Evolutionary conservation across 345 rosid genomes (phyloP).

Genomic region (Leavenworthia alabamica): DNA sequence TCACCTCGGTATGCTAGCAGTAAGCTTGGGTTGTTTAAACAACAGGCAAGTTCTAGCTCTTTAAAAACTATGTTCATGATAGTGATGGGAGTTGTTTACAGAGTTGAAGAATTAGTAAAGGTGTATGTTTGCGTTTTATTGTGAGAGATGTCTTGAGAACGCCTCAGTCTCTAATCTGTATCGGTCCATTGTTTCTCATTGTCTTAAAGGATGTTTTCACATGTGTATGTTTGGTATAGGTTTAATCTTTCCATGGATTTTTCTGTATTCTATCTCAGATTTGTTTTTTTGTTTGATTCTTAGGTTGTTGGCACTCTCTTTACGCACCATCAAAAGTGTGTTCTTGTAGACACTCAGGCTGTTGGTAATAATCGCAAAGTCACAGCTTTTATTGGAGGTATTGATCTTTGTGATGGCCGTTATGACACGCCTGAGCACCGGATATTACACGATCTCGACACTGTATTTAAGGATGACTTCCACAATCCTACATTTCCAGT

Average conservation of each 20-base stretch:
- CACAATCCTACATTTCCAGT: constrained; percentile 85
- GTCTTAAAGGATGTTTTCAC: background rate
- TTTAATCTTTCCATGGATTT: background rate
- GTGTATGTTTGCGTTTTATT: background rate
- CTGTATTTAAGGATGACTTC: constrained; percentile 69
- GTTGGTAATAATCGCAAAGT: constrained; percentile 63
- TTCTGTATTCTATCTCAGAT: background rate
- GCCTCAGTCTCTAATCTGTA: background rate
- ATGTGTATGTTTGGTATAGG: background rate
- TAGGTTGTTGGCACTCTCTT: constrained; percentile 89
- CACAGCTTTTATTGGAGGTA: constrained; percentile 88
- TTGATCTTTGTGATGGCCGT: constrained; percentile 96
- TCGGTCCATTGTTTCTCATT: background rate
- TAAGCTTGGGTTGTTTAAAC: constrained; percentile 74
- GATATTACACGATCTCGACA: constrained; percentile 54
- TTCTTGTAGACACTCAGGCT: constrained; percentile 85
- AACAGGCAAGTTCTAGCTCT: constrained; percentile 45
- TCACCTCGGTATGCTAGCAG: constrained; percentile 85
- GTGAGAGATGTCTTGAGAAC: background rate
- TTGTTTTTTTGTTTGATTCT: constrained; percentile 1
- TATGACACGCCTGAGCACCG: constrained; percentile 94
- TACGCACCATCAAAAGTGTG: constrained; percentile 92
- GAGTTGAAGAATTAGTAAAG: background rate
- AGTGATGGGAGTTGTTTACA: background rate
- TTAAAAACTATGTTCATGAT: background rate